Conservation (phyloP, 192 early-diverging fungal species). For the Endogone sp. region DNA sequence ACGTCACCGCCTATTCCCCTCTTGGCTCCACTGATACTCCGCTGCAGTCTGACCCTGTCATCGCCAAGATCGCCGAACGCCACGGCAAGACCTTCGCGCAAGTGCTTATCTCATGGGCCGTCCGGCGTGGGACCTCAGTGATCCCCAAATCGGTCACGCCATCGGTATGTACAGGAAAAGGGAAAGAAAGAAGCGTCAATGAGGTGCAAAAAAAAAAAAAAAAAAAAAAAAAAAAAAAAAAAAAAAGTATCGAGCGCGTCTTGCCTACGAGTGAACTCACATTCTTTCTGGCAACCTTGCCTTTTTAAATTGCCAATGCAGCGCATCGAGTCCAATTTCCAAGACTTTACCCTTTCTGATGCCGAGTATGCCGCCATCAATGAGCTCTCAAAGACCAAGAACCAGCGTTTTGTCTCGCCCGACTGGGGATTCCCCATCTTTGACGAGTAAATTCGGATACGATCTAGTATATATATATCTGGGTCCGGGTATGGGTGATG, state of each 20-base stretch:
- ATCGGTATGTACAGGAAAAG: conserved; percentile 12
- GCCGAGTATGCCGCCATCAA: conserved; percentile 41
- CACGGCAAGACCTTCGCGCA: conserved; percentile 66
- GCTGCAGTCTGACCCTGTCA: conserved; percentile 24
- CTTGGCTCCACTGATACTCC: conserved; percentile 49
- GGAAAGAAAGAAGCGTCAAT: neutral
- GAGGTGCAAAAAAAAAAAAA: no score
- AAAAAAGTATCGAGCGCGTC: no score
- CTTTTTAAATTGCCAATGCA: neutral
- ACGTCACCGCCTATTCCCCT: conserved; percentile 80
- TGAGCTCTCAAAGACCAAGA: conserved; percentile 22
- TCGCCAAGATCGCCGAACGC: conserved; percentile 65
- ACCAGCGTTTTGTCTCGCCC: conserved; percentile 21
- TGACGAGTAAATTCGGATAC: no score
- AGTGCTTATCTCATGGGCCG: conserved; percentile 76
- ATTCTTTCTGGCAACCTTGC: no score
- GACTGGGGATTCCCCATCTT: conserved; percentile 30
- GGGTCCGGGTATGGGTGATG: no score
- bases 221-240: no score
- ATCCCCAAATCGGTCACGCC: conserved; percentile 79
- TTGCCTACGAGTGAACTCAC: no score
- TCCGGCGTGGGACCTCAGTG: conserved; percentile 68
- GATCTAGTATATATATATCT: no score
- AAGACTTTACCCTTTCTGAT: conserved; percentile 39
- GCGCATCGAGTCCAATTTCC: conserved; percentile 59